Percentiles rank a stretch among this genome's conserved stretches.
Evolutionary conservation across 805 yeast genomes (phyloP).

Genomic region (Hanseniaspora guilliermondii): DNA sequence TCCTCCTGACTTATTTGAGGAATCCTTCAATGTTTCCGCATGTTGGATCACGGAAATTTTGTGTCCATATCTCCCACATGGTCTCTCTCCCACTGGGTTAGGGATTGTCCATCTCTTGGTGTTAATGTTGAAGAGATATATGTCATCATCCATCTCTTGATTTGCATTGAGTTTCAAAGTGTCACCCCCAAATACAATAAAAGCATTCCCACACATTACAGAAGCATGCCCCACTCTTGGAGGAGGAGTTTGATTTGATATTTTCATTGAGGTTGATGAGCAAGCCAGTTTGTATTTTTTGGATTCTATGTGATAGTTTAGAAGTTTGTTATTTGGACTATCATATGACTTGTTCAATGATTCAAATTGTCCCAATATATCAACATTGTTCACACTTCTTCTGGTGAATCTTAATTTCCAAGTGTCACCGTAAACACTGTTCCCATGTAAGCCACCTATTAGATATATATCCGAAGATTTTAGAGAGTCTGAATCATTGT

Average conservation of each 20-base stretch:
- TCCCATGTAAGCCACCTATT: slow-evolving; percentile 92
- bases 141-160: slow-evolving; percentile 75
- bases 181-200: slow-evolving; percentile 92
- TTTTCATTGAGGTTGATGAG: slow-evolving; percentile 45
- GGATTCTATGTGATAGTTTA: background rate
- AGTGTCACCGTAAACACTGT: slow-evolving; percentile 86
- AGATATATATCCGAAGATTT: slow-evolving; percentile 50
- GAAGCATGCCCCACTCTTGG: slow-evolving; percentile 96
- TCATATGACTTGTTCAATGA: background rate
- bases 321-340: slow-evolving; percentile 27
- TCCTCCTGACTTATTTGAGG: slow-evolving; percentile 30
- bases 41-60: slow-evolving; percentile 57
- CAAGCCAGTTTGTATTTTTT: slow-evolving; percentile 24
- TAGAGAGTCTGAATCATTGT: background rate
- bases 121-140: slow-evolving; percentile 73
- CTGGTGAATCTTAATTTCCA: slow-evolving; percentile 56
- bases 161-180: slow-evolving; percentile 67
- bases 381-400: background rate
- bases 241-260: slow-evolving; percentile 71
- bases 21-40: slow-evolving; percentile 17
- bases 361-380: background rate
- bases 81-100: slow-evolving; percentile 59
- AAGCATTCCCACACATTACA: slow-evolving; percentile 86
- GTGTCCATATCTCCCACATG: slow-evolving; percentile 91
- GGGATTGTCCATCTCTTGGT: slow-evolving; percentile 72